Evolutionary conservation across 176 grass and related monocot genomes (phyloP).

Genomic region (Oryza glaberrima): DNA sequence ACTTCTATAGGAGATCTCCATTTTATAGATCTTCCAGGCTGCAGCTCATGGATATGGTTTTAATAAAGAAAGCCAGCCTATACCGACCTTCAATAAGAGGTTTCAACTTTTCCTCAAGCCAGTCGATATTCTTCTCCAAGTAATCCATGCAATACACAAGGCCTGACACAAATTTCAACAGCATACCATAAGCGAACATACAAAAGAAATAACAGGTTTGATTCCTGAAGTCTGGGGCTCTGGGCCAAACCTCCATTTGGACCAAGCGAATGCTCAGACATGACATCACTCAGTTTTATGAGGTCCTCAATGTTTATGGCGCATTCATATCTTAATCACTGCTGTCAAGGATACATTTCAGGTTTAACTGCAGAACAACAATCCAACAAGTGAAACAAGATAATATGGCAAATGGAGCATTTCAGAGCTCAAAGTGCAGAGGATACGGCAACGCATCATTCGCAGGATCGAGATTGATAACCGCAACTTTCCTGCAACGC

Average conservation of each 20-base stretch:
- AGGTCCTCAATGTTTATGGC: conserved; percentile 91
- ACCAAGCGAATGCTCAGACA: conserved; percentile 87
- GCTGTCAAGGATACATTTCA: conserved; percentile 51
- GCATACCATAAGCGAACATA: conserved; percentile 5
- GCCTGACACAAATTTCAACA: conserved; percentile 52
- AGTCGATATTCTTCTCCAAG: conserved; percentile 96
- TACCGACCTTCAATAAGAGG: conserved; percentile 83
- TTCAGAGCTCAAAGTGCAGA: conserved; percentile 27
- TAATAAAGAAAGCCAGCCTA: not conserved
- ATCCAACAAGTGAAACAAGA: not conserved
- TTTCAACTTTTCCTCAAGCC: conserved; percentile 84
- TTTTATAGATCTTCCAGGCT: conserved; percentile 1
- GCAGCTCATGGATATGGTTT: not conserved
- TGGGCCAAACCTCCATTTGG: conserved; percentile 81
- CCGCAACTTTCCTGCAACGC: conserved; percentile 76
- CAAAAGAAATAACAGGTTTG: not conserved
- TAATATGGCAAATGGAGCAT: not conserved
- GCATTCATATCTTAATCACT: conserved; percentile 81
- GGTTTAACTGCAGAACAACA: not conserved
- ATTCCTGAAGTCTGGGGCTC: not conserved
- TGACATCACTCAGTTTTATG: conserved; percentile 90
- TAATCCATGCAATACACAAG: conserved; percentile 99
- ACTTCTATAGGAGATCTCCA: not conserved
- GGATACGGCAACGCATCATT: conserved; percentile 95
- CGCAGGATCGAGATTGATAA: conserved; percentile 91